Evolutionary conservation across 257 asterid species (phyloP).

Genomic region (Echium plantagineum): DNA sequence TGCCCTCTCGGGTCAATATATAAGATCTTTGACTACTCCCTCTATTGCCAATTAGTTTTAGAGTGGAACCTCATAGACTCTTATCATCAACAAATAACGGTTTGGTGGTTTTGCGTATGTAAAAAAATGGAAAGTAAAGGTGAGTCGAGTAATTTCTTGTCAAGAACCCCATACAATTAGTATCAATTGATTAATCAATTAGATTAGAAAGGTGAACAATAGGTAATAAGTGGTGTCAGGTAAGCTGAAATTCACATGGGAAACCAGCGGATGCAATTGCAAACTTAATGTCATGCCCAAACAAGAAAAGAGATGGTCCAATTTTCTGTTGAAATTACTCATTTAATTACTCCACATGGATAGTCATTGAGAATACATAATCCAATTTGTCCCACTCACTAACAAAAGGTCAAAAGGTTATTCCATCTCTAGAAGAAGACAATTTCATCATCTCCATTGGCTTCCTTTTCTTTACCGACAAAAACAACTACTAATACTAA

Average conservation of each 20-base stretch:
- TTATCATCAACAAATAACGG: too few relatives aligned
- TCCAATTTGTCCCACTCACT: background rate
- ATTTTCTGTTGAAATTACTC: too few relatives aligned
- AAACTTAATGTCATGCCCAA: slow-evolving; percentile 21
- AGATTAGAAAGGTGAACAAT: background rate
- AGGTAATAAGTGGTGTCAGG: slow-evolving; percentile 19
- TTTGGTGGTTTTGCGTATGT: too few relatives aligned
- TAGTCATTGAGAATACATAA: background rate
- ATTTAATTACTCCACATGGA: background rate
- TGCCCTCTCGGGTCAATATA: too few relatives aligned
- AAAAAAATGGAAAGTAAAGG: too few relatives aligned
- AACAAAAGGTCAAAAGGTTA: background rate
- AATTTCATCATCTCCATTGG: background rate
- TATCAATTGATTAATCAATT: too few relatives aligned
- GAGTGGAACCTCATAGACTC: too few relatives aligned
- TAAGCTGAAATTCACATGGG: slow-evolving; percentile 42
- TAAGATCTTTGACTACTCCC: too few relatives aligned
- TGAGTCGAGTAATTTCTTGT: too few relatives aligned
- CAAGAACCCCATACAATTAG: too few relatives aligned
- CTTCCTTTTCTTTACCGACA: background rate
- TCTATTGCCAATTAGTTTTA: too few relatives aligned
- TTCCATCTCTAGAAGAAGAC: background rate
- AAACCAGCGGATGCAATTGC: slow-evolving; percentile 42
- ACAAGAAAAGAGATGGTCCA: background rate
- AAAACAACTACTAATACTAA: too few relatives aligned